Evolutionary conservation across 345 rosid genomes (phyloP), one percentile per base, ranked within the genome.

Genomic region (Rhodamnia rubescens): DNA sequence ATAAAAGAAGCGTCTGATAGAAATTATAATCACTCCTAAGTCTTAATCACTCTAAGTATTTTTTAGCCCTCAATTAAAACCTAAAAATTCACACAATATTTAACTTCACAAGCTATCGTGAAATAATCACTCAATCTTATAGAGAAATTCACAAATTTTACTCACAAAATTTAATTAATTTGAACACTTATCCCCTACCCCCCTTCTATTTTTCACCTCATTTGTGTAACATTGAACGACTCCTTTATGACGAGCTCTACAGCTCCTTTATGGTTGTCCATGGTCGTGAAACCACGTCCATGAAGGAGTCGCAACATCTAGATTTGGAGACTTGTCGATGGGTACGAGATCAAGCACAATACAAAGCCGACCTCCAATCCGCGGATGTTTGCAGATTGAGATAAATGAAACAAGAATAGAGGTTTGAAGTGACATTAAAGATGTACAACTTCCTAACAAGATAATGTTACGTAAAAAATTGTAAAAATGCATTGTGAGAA

Each of bases 271-370:
- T 15, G 2, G 40, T 1, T 14, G 29, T 61, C 1, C 7, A 6
- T 15, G 10, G 8, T 29, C 2, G 40, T 16, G 0, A 0, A 0
- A 8, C 15, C 4, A 16, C 1, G 1, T 7, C 1, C 2, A 29
- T 7, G 2, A 29, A 29, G 2, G 11, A 64, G 3, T 7, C 44
- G 2, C 36, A 3, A 29, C 12, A 32, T 16, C 1, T 64, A 15
- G 24, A 64, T 64, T 1, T 32, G 6, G 11, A 32, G 75, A 64
- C 20, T 7, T 29, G 11, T 3, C 58, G 0, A 7, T 8, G 11
- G 58, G 11, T 8, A 55, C 2, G 24, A 32, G 10, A 16, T 29
- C 0, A 1, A 14, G 1, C 8, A 14, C 11, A 29, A 14, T 15
- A 14, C 21, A 47, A 6, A 1, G 1, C 9, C 2, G 12, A 61